Conservation (phyloP, 495 filamentous ascomycete genomes). For the Penicillium psychrofluorescens region DNA sequence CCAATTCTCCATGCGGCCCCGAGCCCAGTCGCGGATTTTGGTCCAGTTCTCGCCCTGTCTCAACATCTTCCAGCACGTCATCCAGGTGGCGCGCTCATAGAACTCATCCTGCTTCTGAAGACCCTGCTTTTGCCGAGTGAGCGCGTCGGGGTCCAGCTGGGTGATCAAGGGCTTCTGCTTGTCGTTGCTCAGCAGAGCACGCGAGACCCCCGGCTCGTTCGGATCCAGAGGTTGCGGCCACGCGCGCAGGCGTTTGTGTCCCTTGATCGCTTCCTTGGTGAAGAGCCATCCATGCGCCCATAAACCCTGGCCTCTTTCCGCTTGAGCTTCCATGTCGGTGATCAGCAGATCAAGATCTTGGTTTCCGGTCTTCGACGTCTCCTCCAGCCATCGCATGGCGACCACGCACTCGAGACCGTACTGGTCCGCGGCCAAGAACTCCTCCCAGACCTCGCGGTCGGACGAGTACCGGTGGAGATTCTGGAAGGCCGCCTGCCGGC, state of each 20-base stretch:
- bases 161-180: conserved; percentile 63
- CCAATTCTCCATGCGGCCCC: conserved; percentile 74
- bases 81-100: conserved; percentile 81
- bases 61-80: conserved; percentile 82
- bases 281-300: conserved; percentile 87
- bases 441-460: conserved; percentile 56
- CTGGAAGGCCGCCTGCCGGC: conserved; percentile 33
- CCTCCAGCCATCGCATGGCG: conserved; percentile 77
- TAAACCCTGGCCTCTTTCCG: conserved; percentile 58
- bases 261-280: conserved; percentile 83
- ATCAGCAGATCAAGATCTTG: conserved; percentile 70
- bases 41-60: conserved; percentile 65
- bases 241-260: conserved; percentile 68
- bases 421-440: conserved; percentile 55
- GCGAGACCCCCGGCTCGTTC: conserved; percentile 45
- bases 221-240: conserved; percentile 59
- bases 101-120: conserved; percentile 75
- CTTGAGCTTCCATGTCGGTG: conserved; percentile 51
- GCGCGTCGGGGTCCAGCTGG: conserved; percentile 91
- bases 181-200: conserved; percentile 48
- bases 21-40: conserved; percentile 73
- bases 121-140: conserved; percentile 63
- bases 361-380: conserved; percentile 52
- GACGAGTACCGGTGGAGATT: conserved; percentile 51
- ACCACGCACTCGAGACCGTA: conserved; percentile 68